Conservation (phyloP, 257 asterid species). For the Nicotiana benthamiana region DNA sequence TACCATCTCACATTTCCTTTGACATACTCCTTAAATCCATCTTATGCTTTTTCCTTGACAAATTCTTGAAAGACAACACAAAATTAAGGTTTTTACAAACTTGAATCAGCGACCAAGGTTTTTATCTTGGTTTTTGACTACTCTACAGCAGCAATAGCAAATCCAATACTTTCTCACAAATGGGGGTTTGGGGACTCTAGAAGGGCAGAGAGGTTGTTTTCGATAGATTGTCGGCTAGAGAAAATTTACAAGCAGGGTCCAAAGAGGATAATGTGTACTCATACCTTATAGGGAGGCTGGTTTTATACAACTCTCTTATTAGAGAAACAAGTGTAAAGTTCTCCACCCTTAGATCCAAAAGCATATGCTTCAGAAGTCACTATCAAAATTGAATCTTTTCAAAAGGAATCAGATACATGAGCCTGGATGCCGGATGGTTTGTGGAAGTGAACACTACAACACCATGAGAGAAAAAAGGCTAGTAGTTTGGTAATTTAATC, state of each 20-base stretch:
- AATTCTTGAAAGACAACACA: background rate
- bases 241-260: no score
- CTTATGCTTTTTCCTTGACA: background rate
- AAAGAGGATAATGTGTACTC: no score
- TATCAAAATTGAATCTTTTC: conserved; percentile 13
- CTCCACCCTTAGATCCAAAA: background rate
- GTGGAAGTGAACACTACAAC: conserved; percentile 6
- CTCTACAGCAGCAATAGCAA: no score
- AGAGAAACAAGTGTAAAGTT: background rate
- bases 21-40: background rate
- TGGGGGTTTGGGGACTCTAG: no score
- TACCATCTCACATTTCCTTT: background rate
- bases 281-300: no score
- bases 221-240: no score
- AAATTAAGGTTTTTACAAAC: background rate
- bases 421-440: conserved; percentile 6
- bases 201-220: no score
- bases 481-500: background rate
- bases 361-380: background rate
- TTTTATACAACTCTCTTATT: no score
- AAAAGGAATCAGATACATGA: conserved; percentile 17
- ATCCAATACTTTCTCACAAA: no score
- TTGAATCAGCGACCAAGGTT: background rate
- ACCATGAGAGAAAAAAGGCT: background rate
- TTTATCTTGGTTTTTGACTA: no score